Base-by-base conservation (phyloP, 2,329 filamentous ascomycete genomes). In the Periconia sp. region DNA sequence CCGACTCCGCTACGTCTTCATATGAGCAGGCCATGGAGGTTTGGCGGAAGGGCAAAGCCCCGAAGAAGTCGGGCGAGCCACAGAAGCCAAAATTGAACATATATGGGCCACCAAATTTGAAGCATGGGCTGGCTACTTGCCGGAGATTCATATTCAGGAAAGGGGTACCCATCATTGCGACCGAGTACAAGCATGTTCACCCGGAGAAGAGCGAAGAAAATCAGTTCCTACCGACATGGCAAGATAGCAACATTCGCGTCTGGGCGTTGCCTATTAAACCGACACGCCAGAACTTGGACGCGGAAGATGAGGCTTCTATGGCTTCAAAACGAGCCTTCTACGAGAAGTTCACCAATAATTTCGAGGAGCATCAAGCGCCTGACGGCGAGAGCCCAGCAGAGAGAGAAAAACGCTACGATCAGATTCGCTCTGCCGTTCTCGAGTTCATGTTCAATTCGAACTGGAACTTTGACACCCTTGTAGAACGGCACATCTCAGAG, bases 141-240 rank as follows among this genome's bases (percentile, higher is more conserved):
- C 82, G 94, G 32, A 78, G 85, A 22, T 96, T 96, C 69, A 83
- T 97, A 36, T 92, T 96, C 59, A 82, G 94, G 25, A 91, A 89
- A 57, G 86, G 89, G 0, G 79, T 95, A 64, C 86, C 87, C 0
- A 72, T 96, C n/a, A 75, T 73, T 22, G 78, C 86, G 1, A 78
- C 83, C 50, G 94, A 99, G 68, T 80, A 88, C 43, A 49, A 48
- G 10, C 50, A 59, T n/a, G 46, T 46, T 10, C 39, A 57, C 3
- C 49, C 54, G 11, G 47, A 48, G n/a, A 63, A 58, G 46, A 58
- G 61, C 25, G 63, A 57, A 17, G 43, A 48, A 19, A 67, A 68
- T 32, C 66, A 74, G 21, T 69, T 68, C 48, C 45, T 50, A 13
- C 88, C 91, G 0, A 84, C 89, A 36, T 95, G 84, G 80, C 69